Percentiles rank a stretch among this genome's conserved stretches.
Evolutionary conservation across 2,329 filamentous ascomycete genomes (phyloP).

Genomic region (Immersiporthe knoxdaviesiana): DNA sequence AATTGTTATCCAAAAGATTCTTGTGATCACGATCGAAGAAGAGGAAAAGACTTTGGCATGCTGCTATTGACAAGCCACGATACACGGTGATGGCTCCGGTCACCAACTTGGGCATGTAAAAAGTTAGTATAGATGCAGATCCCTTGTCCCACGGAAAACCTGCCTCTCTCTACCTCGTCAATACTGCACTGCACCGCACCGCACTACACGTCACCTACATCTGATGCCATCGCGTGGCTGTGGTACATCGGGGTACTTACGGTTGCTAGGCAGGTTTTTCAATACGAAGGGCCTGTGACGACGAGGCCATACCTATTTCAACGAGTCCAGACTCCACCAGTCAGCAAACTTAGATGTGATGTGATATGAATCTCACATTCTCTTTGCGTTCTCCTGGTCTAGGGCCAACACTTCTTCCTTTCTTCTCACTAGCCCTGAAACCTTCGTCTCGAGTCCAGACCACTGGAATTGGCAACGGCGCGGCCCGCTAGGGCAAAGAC

Average conservation of each 20-base stretch:
- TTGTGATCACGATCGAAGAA: background rate
- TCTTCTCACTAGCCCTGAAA: background rate
- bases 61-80: background rate
- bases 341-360: background rate
- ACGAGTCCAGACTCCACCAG: background rate
- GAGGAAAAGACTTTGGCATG: background rate
- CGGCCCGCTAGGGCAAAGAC: background rate
- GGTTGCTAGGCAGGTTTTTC: background rate
- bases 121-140: background rate
- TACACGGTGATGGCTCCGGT: background rate
- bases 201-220: background rate
- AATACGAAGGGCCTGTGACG: background rate
- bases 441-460: background rate
- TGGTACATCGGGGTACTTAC: background rate
- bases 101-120: background rate
- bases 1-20: background rate
- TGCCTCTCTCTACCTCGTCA: too few species aligned
- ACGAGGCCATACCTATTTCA: background rate
- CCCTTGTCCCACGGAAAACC: background rate
- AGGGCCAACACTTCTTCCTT: background rate
- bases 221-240: background rate
- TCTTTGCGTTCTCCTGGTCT: background rate
- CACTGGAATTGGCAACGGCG: background rate
- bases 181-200: background rate
- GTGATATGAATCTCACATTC: background rate